These are phyloP conservation scores for Didymellaceae sp. DNA, from an alignment of 2,329 filamentous ascomycete genomes.

Conservation along the genomic window DNA sequence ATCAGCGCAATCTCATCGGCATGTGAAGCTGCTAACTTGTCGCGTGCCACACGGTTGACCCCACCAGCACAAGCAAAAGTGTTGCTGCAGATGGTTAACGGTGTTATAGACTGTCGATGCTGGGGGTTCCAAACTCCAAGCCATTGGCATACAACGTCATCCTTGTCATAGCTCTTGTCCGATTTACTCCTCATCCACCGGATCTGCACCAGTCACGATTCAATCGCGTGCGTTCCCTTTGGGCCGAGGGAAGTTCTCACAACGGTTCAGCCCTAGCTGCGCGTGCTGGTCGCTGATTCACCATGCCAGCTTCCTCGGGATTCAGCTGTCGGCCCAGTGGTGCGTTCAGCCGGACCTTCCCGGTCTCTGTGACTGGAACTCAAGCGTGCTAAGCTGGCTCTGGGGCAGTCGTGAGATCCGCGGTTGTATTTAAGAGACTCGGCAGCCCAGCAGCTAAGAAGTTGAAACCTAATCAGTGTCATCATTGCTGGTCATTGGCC, in stretches of 20 bases:
- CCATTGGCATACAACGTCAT: constrained; percentile 47
- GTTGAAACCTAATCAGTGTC: constrained; percentile 23
- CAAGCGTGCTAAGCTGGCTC: constrained; percentile 21
- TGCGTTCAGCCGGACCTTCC: constrained; percentile 42
- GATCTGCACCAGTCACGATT: constrained; percentile 18
- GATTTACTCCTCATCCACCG: constrained; percentile 30
- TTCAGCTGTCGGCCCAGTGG: constrained; percentile 44
- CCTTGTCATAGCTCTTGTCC: constrained; percentile 26
- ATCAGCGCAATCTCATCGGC: constrained; percentile 21
- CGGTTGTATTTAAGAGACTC: constrained; percentile 40
- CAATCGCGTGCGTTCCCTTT: constrained; percentile 34
- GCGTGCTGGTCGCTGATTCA: constrained; percentile 22
- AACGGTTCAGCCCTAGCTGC: constrained; percentile 18
- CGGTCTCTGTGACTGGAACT: constrained; percentile 32
- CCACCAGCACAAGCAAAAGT: not conserved
- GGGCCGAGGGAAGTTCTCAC: constrained; percentile 38
- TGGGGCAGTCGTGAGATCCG: constrained; percentile 25
- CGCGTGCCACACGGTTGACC: constrained; percentile 23
- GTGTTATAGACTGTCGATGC: not conserved
- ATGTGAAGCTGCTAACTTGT: constrained; percentile 40
- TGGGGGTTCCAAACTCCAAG: constrained; percentile 23
- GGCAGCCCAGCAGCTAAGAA: constrained; percentile 22
- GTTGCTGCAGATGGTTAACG: not conserved
- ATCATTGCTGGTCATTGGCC: constrained; percentile 30
- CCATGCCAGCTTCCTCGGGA: constrained; percentile 34